Base-by-base conservation (phyloP, 73 alveolate species). In the Uronychia setigera region DNA sequence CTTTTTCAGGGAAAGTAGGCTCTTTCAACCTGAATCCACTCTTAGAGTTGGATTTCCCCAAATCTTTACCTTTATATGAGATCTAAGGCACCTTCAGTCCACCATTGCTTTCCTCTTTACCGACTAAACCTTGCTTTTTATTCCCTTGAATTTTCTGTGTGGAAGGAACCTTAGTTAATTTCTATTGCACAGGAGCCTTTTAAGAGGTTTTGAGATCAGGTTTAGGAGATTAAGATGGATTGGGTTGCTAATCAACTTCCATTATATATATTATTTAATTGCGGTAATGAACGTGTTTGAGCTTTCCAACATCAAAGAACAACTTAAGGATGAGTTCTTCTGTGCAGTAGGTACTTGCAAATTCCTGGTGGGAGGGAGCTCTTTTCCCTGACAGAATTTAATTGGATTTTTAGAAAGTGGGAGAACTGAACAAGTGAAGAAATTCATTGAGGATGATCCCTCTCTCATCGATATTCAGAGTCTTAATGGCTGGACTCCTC, bases 401-500 rank as follows among this genome's bases (percentile, higher is more conserved):
- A 26, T 67, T 28, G 34, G 79, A 13, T 67, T 30, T 5, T 13
- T 26, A 67, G 86, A 80, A 80, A 33, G 86, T 34, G 86, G 86
- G 0, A 33, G 57, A 31, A 28, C 57, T 27, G 86, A 80, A 0
- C 77, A 33, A 28, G 86, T 80, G 59, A 80, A 80, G 31, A 26
- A 35, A 28, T 76, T 80, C 0, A 5, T 80, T 1, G 60, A 80
- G 57, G 78, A 57, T 14, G 86, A 80, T 13, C 79, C 86, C 28
- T 67, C 35, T 1, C 79, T 80, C 46, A 26, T 80, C 28, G 57
- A 80, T 29, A 80, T 80, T 33, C 34, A 60, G 1, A 76, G 78
- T 14, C 78, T 35, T 26, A 80, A 80, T 80, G 80, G 46, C 81
- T 88, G 94, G 94, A 83, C 94, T 33, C 94, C 94, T n/a, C 76